Conservation (phyloP, 352 stramenopile genomes). For the Globisporangium alternatum region DNA sequence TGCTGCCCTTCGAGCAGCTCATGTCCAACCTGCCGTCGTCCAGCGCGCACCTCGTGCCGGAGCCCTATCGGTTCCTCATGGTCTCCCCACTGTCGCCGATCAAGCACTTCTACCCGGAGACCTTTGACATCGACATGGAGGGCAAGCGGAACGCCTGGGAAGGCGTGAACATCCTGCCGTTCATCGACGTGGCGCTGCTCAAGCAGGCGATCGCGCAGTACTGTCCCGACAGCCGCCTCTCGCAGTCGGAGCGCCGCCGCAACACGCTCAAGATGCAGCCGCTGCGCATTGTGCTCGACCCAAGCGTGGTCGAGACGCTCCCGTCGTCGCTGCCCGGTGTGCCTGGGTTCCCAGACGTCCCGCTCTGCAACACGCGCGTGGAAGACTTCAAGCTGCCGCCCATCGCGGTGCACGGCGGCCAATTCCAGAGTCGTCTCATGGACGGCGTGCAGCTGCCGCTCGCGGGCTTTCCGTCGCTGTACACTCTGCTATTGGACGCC, state of each 20-base stretch:
- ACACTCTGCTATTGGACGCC: slow-evolving; percentile 50
- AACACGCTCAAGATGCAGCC: slow-evolving; percentile 80
- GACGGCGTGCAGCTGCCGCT: slow-evolving; percentile 69
- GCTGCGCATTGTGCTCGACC: slow-evolving; percentile 88
- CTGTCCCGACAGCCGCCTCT: slow-evolving; percentile 90
- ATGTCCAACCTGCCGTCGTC: slow-evolving; percentile 96
- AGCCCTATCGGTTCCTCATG: slow-evolving; percentile 95
- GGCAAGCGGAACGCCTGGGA: slow-evolving; percentile 97
- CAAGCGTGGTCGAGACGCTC: slow-evolving; percentile 59
- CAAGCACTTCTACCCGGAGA: slow-evolving; percentile 93
- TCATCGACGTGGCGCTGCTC: slow-evolving; percentile 95
- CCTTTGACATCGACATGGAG: slow-evolving; percentile 85
- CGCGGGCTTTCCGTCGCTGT: slow-evolving; percentile 75
- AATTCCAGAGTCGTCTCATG: slow-evolving; percentile 76
- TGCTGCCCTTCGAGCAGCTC: slow-evolving; percentile 97
- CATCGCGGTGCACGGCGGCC: slow-evolving; percentile 38
- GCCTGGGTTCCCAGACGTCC: slow-evolving; percentile 60
- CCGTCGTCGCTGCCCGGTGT: slow-evolving; percentile 62
- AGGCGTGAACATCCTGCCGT: slow-evolving; percentile 98
- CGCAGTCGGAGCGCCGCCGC: slow-evolving; percentile 83
- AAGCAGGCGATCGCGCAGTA: slow-evolving; percentile 90
- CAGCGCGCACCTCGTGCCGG: slow-evolving; percentile 94
- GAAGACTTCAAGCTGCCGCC: slow-evolving; percentile 49
- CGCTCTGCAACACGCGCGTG: slow-evolving; percentile 62
- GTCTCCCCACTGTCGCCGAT: slow-evolving; percentile 93